Conservation (phyloP, 2,329 filamentous ascomycete genomes). For the Pleomassaria siparia region DNA sequence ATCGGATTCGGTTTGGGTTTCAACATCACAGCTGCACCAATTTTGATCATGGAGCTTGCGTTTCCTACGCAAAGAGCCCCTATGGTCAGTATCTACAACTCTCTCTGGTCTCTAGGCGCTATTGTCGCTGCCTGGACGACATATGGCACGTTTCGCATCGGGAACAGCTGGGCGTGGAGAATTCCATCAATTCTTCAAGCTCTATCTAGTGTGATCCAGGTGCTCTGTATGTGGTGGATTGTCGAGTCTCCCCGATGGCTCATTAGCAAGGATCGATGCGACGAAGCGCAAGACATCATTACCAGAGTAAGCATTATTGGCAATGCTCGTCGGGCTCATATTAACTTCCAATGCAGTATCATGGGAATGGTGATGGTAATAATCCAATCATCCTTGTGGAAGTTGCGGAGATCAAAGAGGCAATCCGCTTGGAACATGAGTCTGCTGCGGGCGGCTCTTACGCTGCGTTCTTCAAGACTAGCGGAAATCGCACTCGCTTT, state of each 20-base stretch:
- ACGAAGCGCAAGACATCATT: conserved; percentile 35
- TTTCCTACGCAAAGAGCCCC: conserved; percentile 65
- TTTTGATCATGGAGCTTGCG: conserved; percentile 63
- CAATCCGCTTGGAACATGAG: conserved; percentile 51
- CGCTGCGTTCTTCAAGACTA: conserved; percentile 53
- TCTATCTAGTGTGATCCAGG: conserved; percentile 44
- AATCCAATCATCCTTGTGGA: conserved; percentile 49
- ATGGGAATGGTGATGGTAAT: background rate
- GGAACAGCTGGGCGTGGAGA: conserved; percentile 44
- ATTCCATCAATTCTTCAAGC: conserved; percentile 49
- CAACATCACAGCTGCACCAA: conserved; percentile 61
- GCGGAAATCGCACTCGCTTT: conserved; percentile 1
- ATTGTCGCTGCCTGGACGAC: conserved; percentile 49
- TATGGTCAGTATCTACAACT: conserved; percentile 66
- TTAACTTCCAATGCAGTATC: background rate
- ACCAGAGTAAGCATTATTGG: conserved; percentile 43
- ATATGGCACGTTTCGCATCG: conserved; percentile 47
- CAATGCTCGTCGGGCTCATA: no score
- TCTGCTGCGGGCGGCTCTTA: conserved; percentile 53
- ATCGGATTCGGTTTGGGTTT: conserved; percentile 66
- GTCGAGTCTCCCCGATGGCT: conserved; percentile 47
- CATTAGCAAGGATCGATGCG: conserved; percentile 49
- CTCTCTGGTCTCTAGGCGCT: conserved; percentile 61
- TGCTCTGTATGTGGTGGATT: conserved; percentile 31
- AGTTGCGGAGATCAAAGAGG: conserved; percentile 59